A percentile compares a stretch with the other conserved stretches of the same genome.
These are phyloP conservation scores for Nannochloropsis gaditana DNA, from an alignment of 108 stramenopile species.

Conservation along the genomic window DNA sequence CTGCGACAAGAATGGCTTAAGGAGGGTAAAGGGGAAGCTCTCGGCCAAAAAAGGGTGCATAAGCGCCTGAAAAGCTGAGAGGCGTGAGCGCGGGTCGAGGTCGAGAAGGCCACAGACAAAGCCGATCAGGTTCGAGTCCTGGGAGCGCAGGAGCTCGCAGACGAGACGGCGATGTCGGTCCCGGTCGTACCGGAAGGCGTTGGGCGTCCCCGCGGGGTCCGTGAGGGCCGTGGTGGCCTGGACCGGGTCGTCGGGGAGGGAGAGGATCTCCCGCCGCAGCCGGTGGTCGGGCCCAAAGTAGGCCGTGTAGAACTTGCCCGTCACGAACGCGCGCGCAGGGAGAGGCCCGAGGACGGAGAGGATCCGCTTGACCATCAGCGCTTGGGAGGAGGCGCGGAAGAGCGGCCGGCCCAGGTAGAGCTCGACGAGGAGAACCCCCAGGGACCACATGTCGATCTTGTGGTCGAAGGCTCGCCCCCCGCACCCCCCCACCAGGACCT, in stretches of 20 bases:
- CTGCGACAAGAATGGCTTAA: constrained; percentile 12
- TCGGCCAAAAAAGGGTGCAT: constrained; percentile 38
- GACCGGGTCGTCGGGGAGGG: not conserved
- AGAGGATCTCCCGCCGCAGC: not conserved
- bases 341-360: constrained; percentile 35
- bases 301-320: constrained; percentile 32
- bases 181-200: not conserved
- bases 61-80: constrained; percentile 39
- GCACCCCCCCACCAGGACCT: constrained; percentile 25
- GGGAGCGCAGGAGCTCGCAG: not conserved
- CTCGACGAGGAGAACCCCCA: constrained; percentile 45
- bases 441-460: constrained; percentile 42
- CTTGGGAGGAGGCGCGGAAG: constrained; percentile 34
- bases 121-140: constrained; percentile 27
- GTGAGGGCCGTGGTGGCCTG: constrained; percentile 20
- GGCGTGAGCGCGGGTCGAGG: constrained; percentile 33
- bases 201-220: not conserved
- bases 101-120: constrained; percentile 31
- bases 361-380: constrained; percentile 19
- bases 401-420: constrained; percentile 41
- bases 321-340: constrained; percentile 28
- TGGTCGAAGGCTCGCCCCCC: constrained; percentile 42
- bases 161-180: not conserved
- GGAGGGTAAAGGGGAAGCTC: constrained; percentile 29
- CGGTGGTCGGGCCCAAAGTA: constrained; percentile 31